Evolutionary conservation across 495 filamentous ascomycete genomes (phyloP), one percentile per base, ranked within the genome.

Genomic region (Trichodelitschia bisporula): DNA sequence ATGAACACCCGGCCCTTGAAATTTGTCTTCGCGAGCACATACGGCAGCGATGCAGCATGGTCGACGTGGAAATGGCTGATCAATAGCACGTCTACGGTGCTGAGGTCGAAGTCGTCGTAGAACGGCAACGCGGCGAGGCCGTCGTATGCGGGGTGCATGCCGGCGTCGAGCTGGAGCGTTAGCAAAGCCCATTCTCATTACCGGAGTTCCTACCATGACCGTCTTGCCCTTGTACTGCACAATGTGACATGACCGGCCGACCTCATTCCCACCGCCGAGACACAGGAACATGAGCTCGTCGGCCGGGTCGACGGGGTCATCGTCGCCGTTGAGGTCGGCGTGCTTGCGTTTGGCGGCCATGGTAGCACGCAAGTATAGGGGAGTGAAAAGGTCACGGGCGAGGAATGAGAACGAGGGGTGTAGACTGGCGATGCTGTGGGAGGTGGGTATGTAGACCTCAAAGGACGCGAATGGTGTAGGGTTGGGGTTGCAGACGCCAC

Each of bases 151-250:
- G 86, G 80, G 42, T 95, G 86, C 53, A 90, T 79, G 10, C 86
- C 86, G 25, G 86, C 86, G 58, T 97, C 86, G 30, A 97, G 76
- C 79, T 89, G 42, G 37, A 40, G 24, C 6, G 5, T 26, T 5
- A 30, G n/a, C n/a, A n/a, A n/a, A n/a, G n/a, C n/a, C 20, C 16
- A 15, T 15, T 18, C 21, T 24, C 24, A 25, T 42, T 26, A 45
- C 37, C 24, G 13, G 14, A n/a, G n/a, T n/a, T 16, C 70, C 35
- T 55, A 84, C 79, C 86, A 97, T 97, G 35, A 97, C 77, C 4
- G 86, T 95, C 46, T 97, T 97, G 13, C 86, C 86, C 46, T 95
- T 97, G 62, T 97, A 97, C 44, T 93, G 78, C 17, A 97, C 67
- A 35, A 97, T 91, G 48, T 97, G 86, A 53, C 86, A 95, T 35